A percentile compares a stretch with the other conserved stretches of the same genome.
Evolutionary conservation across 768 basidiomycete genomes (phyloP).

Genomic region (Mycena maculata): DNA sequence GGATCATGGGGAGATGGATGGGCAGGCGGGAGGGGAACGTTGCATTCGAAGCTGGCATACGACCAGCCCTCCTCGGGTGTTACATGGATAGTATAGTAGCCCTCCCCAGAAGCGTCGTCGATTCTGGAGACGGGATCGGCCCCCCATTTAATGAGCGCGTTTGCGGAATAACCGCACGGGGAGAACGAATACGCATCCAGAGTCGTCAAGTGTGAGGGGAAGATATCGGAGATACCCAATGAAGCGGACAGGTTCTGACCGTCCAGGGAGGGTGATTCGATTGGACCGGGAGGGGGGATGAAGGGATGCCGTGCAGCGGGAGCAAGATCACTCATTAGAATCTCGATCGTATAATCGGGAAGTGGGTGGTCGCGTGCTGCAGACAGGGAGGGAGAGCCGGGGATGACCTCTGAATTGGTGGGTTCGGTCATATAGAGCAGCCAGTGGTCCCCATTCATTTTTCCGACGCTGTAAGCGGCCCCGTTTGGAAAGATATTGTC

Average conservation of each 20-base stretch:
- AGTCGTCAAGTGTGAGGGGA: slow-evolving; percentile 81
- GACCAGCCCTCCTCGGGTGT: slow-evolving; percentile 99
- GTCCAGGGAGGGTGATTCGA: slow-evolving; percentile 60
- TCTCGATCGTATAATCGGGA: slow-evolving; percentile 95
- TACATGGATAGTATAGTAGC: slow-evolving; percentile 98
- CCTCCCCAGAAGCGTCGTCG: slow-evolving; percentile 65
- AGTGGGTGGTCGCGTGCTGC: slow-evolving; percentile 39
- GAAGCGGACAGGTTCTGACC: slow-evolving; percentile 72
- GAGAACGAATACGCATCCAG: slow-evolving; percentile 94
- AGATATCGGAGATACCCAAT: slow-evolving; percentile 85
- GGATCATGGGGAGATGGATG: slow-evolving; percentile 41
- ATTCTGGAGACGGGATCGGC: slow-evolving; percentile 45
- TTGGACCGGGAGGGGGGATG: slow-evolving; percentile 58
- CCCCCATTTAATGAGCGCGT: slow-evolving; percentile 83
- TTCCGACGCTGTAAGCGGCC: slow-evolving; percentile 95
- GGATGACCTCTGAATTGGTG: slow-evolving; percentile 38
- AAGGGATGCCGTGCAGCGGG: slow-evolving; percentile 82
- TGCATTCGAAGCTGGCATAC: slow-evolving; percentile 98
- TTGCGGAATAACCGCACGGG: slow-evolving; percentile 96
- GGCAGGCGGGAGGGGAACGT: slow-evolving; percentile 76
- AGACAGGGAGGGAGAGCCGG: slow-evolving; percentile 26
- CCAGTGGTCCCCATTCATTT: slow-evolving; percentile 99
- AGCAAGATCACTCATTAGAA: slow-evolving; percentile 94
- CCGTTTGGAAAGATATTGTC: slow-evolving; percentile 91
- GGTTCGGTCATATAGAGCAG: slow-evolving; percentile 90